Percentiles rank a stretch among this genome's conserved stretches.
Evolutionary conservation across 345 rosid genomes (phyloP).

Genomic region (Laguncularia racemosa): DNA sequence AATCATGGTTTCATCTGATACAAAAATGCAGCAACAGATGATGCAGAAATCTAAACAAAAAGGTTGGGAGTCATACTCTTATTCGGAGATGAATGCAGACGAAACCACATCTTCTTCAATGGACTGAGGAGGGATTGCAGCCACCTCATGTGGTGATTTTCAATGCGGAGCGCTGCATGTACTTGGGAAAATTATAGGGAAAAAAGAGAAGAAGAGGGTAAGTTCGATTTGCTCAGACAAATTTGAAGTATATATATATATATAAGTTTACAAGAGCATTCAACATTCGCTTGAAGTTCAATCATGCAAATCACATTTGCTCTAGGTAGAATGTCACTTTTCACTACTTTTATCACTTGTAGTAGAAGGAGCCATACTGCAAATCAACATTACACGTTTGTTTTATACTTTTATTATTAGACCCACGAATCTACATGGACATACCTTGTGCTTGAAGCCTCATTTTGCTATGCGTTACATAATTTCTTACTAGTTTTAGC

Average conservation of each 20-base stretch:
- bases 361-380: constrained; percentile 54
- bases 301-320: constrained; percentile 31
- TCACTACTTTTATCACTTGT: constrained; percentile 29
- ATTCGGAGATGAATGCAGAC: constrained; percentile 19
- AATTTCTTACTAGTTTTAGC: no score
- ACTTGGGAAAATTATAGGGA: no score
- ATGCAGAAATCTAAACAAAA: not conserved
- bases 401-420: constrained; percentile 25
- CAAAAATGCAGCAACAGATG: no score
- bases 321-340: constrained; percentile 57
- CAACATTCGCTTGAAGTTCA: constrained; percentile 27
- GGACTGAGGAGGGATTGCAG: constrained; percentile 25
- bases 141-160: constrained; percentile 27
- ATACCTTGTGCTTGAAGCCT: no score
- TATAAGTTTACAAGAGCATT: constrained; percentile 23
- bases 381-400: constrained; percentile 37
- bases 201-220: not conserved
- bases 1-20: no score
- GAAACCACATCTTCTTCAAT: constrained; percentile 34
- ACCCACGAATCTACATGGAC: no score
- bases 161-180: constrained; percentile 6
- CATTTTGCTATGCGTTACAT: no score
- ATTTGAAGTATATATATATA: constrained; percentile 6
- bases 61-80: constrained; percentile 13
- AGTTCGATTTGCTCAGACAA: not conserved